These are phyloP conservation scores for Boletus sp. DNA, from an alignment of 768 basidiomycete species.

Conservation along the genomic window DNA sequence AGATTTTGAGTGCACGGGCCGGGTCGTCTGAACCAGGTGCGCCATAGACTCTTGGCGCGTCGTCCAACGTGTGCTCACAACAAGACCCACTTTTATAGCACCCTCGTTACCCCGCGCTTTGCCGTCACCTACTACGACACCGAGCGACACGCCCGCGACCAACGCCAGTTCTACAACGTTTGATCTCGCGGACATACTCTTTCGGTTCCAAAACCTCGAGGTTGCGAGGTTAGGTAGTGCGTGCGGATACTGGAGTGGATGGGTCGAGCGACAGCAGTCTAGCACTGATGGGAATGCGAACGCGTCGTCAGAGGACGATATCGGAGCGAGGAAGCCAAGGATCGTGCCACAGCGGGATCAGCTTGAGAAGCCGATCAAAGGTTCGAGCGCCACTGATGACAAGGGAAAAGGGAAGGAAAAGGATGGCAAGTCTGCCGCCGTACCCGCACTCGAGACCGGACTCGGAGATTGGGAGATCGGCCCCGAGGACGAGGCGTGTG, in stretches of 20 bases:
- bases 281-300: neutral
- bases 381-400: neutral
- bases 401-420: slow-evolving; percentile 22
- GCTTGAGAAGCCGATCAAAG: slow-evolving; percentile 9
- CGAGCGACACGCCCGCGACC: neutral
- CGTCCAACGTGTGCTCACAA: neutral
- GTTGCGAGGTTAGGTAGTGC: slow-evolving; percentile 40
- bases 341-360: slow-evolving; percentile 9
- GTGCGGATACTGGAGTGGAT: slow-evolving; percentile 39
- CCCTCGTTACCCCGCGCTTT: neutral
- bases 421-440: neutral
- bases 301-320: neutral
- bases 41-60: neutral
- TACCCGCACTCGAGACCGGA: neutral
- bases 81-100: neutral
- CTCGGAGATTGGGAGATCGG: slow-evolving; percentile 24
- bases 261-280: slow-evolving; percentile 13
- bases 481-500: slow-evolving; percentile 21
- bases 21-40: no score
- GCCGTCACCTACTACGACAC: neutral
- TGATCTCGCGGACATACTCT: slow-evolving; percentile 23
- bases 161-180: neutral
- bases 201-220: slow-evolving; percentile 33
- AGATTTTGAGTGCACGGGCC: no score
- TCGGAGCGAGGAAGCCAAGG: slow-evolving; percentile 7